phyloP scores from a whole-genome alignment of 2,329 filamentous ascomycete species.

The Pseudopyrenochaeta lycopersici region DNA sequence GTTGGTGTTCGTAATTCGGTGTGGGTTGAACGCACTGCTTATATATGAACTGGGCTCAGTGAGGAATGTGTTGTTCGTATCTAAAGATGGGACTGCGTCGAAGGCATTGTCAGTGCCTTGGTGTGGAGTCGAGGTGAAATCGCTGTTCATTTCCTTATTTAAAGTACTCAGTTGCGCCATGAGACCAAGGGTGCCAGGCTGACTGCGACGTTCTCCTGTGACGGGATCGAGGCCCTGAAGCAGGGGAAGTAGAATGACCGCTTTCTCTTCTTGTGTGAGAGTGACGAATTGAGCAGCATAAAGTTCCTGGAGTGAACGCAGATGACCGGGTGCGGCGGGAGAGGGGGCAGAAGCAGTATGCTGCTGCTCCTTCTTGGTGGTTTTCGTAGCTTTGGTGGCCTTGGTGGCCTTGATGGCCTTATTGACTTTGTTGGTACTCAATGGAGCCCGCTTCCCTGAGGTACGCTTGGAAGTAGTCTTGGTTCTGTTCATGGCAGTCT shows the following conservation, averaged over 20 bases:
- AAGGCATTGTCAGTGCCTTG: too few relatives aligned
- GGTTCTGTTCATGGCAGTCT: conserved; percentile 3
- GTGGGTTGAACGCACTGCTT: too few relatives aligned
- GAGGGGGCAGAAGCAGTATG: background rate
- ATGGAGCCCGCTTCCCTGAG: background rate
- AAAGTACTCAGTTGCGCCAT: background rate
- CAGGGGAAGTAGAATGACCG: conserved; percentile 25
- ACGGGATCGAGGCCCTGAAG: conserved; percentile 27
- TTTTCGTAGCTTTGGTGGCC: conserved; percentile 11
- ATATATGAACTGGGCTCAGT: too few relatives aligned
- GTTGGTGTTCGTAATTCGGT: too few relatives aligned
- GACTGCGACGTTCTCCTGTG: conserved; percentile 4
- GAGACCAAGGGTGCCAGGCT: background rate
- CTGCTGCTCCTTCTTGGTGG: conserved; percentile 2
- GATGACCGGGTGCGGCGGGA: background rate
- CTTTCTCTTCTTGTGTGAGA: conserved; percentile 23
- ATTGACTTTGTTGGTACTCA: conserved; percentile 4
- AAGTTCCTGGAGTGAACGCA: conserved; percentile 17
- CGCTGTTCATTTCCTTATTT: background rate
- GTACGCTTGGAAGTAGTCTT: background rate
- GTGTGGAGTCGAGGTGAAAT: background rate
- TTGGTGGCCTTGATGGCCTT: too few relatives aligned
- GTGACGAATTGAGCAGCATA: conserved; percentile 14
- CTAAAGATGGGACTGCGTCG: background rate
- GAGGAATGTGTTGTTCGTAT: too few relatives aligned